Conservation (phyloP, 1,284 basidiomycete genomes). For the Trametes pubescens region DNA sequence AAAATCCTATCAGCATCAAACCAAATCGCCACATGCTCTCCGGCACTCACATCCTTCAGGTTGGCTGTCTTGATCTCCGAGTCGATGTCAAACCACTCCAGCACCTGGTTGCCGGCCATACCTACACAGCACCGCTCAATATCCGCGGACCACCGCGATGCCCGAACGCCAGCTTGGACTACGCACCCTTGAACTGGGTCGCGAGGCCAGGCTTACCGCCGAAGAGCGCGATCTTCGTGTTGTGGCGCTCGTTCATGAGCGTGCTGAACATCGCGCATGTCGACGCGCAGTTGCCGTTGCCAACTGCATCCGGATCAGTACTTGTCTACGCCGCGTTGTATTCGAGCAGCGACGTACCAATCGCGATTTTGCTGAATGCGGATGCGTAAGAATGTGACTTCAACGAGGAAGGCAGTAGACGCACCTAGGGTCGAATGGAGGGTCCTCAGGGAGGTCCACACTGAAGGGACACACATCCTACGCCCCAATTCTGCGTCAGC, state of each 20-base stretch:
- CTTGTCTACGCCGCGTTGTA: not conserved
- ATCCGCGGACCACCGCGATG: not conserved
- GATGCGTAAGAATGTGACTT: slow-evolving; percentile 11
- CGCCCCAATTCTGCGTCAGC: no score
- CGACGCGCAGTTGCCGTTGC: slow-evolving; percentile 65
- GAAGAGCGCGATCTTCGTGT: slow-evolving; percentile 64
- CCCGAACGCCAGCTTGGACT: no score
- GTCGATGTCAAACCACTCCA: slow-evolving; percentile 70
- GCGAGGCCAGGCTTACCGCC: slow-evolving; percentile 63
- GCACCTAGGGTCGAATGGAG: slow-evolving; percentile 62
- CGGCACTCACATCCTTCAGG: slow-evolving; percentile 56
- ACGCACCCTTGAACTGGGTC: slow-evolving; percentile 64
- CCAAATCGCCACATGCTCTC: not conserved
- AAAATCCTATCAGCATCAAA: not conserved
- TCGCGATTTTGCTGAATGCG: slow-evolving; percentile 56
- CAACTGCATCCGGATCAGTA: slow-evolving; percentile 36
- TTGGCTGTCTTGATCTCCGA: slow-evolving; percentile 70
- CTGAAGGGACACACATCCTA: slow-evolving; percentile 50
- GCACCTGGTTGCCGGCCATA: slow-evolving; percentile 72
- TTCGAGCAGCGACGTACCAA: slow-evolving; percentile 44
- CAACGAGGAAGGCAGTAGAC: slow-evolving; percentile 21
- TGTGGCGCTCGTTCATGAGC: slow-evolving; percentile 65
- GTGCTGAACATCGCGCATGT: slow-evolving; percentile 74
- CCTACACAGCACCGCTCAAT: slow-evolving; percentile 41
- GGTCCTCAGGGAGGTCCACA: slow-evolving; percentile 55